Evolutionary conservation across 495 filamentous ascomycete species (phyloP).

Genomic region (Penicillium silybi): DNA sequence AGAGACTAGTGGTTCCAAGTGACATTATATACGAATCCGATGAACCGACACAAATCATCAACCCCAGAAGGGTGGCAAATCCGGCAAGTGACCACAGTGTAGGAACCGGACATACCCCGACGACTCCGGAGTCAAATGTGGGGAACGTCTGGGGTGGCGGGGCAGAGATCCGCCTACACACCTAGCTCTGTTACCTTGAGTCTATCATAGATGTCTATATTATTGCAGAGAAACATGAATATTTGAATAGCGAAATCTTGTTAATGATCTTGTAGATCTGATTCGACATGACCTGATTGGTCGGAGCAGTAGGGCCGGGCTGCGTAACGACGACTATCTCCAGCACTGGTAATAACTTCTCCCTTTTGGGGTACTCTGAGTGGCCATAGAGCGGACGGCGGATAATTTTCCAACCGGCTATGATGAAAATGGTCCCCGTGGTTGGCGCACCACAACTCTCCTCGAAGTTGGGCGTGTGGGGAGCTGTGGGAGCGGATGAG

Average conservation of each 20-base stretch:
- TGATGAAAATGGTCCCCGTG: constrained; percentile 2
- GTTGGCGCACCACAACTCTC: not conserved
- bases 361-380: not conserved
- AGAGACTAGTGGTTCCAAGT: not conserved
- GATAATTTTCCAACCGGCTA: constrained; percentile 19
- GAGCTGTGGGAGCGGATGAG: constrained; percentile 29
- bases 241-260: not conserved
- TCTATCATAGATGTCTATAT: not conserved
- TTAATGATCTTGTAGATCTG: not conserved
- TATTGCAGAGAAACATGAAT: not conserved
- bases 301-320: not conserved
- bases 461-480: constrained; percentile 17
- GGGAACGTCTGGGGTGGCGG: constrained; percentile 13
- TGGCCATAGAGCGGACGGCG: constrained; percentile 1
- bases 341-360: not conserved
- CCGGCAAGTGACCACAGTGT: constrained; percentile 1
- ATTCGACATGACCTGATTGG: constrained; percentile 3
- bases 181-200: not conserved
- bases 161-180: not conserved
- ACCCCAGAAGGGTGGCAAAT: not conserved
- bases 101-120: constrained; percentile 13
- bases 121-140: constrained; percentile 11
- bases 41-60: not conserved
- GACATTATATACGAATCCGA: not conserved
- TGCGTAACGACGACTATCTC: not conserved